Percentiles rank a stretch among this genome's conserved stretches.
These are phyloP conservation scores for Omphalotus guepiniiformis DNA, from an alignment of 768 basidiomycete species.

Conservation along the genomic window DNA sequence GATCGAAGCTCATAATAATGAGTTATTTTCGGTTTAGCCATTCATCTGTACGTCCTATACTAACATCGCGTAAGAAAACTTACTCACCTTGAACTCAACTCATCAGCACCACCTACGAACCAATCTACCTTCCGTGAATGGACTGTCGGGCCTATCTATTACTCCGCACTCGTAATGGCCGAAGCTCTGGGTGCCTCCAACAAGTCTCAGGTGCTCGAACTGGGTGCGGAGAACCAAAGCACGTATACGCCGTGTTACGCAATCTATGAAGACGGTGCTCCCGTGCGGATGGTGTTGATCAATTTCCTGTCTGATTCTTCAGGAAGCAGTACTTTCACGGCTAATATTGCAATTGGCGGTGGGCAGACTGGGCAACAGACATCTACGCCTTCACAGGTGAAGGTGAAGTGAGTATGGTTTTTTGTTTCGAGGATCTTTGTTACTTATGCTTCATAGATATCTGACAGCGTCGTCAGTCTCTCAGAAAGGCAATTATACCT, in stretches of 20 bases:
- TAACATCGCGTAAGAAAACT: constrained; percentile 22
- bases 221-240: constrained; percentile 47
- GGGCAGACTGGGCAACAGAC: constrained; percentile 32
- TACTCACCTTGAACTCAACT: constrained; percentile 25
- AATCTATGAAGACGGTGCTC: constrained; percentile 65
- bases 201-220: constrained; percentile 59
- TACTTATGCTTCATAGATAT: constrained; percentile 37
- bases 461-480: constrained; percentile 43
- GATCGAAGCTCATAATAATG: constrained; percentile 18
- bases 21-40: constrained; percentile 28
- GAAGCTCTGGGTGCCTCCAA: constrained; percentile 65
- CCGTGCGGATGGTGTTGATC: constrained; percentile 61
- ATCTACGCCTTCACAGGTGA: constrained; percentile 40
- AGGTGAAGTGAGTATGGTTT: constrained; percentile 47
- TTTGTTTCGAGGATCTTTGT: constrained; percentile 11
- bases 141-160: constrained; percentile 76
- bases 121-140: constrained; percentile 60
- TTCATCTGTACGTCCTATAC: constrained; percentile 25
- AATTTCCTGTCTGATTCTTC: constrained; percentile 65
- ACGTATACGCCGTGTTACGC: constrained; percentile 63
- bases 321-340: constrained; percentile 53
- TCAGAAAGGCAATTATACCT: constrained; percentile 54
- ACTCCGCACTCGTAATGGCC: constrained; percentile 64
- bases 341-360: constrained; percentile 45
- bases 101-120: constrained; percentile 50